Evolutionary conservation across 495 filamentous ascomycete genomes (phyloP), one percentile per base, ranked within the genome.

Genomic region (Aspergillus nidulans): DNA sequence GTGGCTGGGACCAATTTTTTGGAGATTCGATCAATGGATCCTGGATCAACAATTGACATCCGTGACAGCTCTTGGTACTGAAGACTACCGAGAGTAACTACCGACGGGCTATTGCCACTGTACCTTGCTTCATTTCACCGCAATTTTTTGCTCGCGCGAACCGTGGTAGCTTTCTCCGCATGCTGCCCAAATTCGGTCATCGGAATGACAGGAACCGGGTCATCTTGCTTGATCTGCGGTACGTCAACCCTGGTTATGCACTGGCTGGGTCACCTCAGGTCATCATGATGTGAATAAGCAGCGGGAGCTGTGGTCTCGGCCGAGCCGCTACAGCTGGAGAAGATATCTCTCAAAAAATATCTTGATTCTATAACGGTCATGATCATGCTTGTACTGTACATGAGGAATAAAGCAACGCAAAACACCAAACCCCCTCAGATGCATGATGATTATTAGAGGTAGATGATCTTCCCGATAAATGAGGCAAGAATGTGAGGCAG

Each of bases 301-400:
- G n/a, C n/a, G n/a, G n/a, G n/a, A n/a, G n/a, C n/a, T n/a, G n/a
- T n/a, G n/a, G n/a, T n/a, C n/a, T n/a, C n/a, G n/a, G n/a, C n/a
- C n/a, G n/a, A n/a, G n/a, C 32, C 16, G 36, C 36, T 5, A 39
- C 13, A 36, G 4, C 36, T 39, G n/a, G 5, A 5, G 18, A 5
- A 36, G 32, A 4, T 4, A 28, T 28, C 9, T 4, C 9, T 28
- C 26, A 9, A 28, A 28, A 28, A 28, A n/a, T n/a, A n/a, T 34
- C 9, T 34, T 6, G 4, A 55, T 61, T 39, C 36, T 39, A 39
- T 39, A 10, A 30, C 26, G 52, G 41, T 62, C 52, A 55, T 62
- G 44, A 58, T 44, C 55, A 55, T 60, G 53, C 58, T 54, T 56
- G 41, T 62, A 56, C 52, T 53, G 43, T 58, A 57, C 49, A 58